phyloP scores from a whole-genome alignment of 768 basidiomycete genomes.

The Hygrophoropsis aurantiaca region DNA sequence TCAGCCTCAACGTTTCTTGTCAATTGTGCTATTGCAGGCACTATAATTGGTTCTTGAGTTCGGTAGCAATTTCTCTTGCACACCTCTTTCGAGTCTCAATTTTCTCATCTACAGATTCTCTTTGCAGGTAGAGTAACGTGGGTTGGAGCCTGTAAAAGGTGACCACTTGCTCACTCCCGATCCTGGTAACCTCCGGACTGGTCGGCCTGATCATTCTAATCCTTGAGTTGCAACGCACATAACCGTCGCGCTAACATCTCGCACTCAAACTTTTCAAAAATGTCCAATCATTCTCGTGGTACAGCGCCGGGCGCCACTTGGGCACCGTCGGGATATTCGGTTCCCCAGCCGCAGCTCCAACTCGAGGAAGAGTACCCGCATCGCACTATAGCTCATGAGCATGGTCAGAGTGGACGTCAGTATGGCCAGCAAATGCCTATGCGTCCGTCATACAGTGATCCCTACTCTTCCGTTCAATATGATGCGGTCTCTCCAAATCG shows the following conservation, averaged over 20 bases:
- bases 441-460: background rate
- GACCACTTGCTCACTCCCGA: background rate
- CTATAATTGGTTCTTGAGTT: too few relatives aligned
- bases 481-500: conserved; percentile 11
- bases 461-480: conserved; percentile 7
- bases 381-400: conserved; percentile 17
- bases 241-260: background rate
- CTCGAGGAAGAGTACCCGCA: conserved; percentile 27
- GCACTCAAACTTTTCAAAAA: conserved; percentile 4
- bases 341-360: conserved; percentile 18
- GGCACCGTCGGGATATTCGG: conserved; percentile 13
- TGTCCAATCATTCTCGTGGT: conserved; percentile 22
- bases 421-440: conserved; percentile 13
- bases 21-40: too few relatives aligned
- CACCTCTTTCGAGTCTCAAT: too few relatives aligned
- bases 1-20: too few relatives aligned
- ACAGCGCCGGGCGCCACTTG: conserved; percentile 12
- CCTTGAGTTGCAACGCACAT: background rate
- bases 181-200: background rate
- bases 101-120: too few relatives aligned
- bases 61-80: too few relatives aligned
- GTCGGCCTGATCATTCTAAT: conserved; percentile 6
- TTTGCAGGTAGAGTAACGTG: too few relatives aligned
- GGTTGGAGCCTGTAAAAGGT: background rate
- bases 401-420: conserved; percentile 1